Percentiles rank a stretch among this genome's conserved stretches.
These are phyloP conservation scores for Theobroma grandiflorum DNA, from an alignment of 441 rosid species.

Conservation along the genomic window DNA sequence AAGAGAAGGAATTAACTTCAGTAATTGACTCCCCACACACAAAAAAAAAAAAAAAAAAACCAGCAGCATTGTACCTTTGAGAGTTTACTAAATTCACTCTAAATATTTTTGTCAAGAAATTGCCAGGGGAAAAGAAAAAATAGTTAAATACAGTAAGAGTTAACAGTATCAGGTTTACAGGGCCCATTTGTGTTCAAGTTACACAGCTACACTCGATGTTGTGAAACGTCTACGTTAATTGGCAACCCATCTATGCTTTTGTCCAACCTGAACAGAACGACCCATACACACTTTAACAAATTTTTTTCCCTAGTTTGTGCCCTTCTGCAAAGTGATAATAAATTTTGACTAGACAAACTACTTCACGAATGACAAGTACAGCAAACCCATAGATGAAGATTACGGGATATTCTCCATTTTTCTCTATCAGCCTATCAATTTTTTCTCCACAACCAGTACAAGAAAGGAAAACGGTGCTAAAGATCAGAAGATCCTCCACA, in stretches of 20 bases:
- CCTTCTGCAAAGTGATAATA: neutral
- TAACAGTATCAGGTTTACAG: too few species aligned
- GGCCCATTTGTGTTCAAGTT: neutral
- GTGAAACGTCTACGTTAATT: neutral
- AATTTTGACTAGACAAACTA: neutral
- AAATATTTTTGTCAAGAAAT: too few species aligned
- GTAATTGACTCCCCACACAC: neutral
- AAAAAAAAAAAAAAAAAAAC: neutral
- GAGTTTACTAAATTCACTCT: too few species aligned
- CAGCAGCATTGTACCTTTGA: too few species aligned
- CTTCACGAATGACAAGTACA: neutral
- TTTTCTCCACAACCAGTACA: neutral
- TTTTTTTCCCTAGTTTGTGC: neutral
- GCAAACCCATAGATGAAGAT: neutral
- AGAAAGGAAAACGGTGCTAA: neutral
- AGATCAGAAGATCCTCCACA: conserved; percentile 12
- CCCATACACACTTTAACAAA: neutral
- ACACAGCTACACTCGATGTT: neutral
- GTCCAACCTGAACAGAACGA: neutral
- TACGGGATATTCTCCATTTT: neutral
- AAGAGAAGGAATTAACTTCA: neutral
- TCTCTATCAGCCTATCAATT: neutral
- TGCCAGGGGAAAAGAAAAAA: too few species aligned
- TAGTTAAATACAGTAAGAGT: too few species aligned
- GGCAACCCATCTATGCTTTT: neutral